Conservation (phyloP, 441 rosid genomes). For the Rhodomyrtus psidioides region DNA sequence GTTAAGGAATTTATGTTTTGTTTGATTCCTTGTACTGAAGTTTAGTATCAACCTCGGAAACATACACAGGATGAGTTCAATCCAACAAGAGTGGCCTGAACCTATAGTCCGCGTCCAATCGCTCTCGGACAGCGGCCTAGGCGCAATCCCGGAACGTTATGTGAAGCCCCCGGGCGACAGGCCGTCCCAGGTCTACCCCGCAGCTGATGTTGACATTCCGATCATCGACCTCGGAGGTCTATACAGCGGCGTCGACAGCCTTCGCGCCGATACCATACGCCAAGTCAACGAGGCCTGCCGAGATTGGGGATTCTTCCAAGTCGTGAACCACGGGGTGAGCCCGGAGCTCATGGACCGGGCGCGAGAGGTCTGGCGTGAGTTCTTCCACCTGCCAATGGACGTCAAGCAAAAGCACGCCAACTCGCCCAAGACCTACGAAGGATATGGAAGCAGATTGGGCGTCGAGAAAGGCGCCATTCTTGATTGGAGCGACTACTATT, state of each 20-base stretch:
- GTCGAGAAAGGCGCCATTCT: slow-evolving; percentile 72
- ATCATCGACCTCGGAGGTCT: slow-evolving; percentile 52
- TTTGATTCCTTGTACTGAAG: neutral
- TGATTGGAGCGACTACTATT: slow-evolving; percentile 89
- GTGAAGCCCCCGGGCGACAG: slow-evolving; percentile 48
- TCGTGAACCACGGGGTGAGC: slow-evolving; percentile 63
- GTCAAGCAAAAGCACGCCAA: slow-evolving; percentile 51
- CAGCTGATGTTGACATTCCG: slow-evolving; percentile 44
- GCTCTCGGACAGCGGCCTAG: slow-evolving; percentile 43
- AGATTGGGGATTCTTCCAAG: slow-evolving; percentile 88
- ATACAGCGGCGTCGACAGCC: slow-evolving; percentile 2
- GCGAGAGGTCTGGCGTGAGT: slow-evolving; percentile 55
- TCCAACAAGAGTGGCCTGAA: slow-evolving; percentile 63
- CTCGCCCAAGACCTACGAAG: slow-evolving; percentile 72
- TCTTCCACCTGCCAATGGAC: slow-evolving; percentile 59
- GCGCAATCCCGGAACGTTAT: slow-evolving; percentile 48
- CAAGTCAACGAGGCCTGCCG: slow-evolving; percentile 44
- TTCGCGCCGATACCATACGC: slow-evolving; percentile 6
- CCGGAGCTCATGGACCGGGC: slow-evolving; percentile 55
- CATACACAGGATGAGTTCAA: slow-evolving; percentile 2
- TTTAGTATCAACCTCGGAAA: neutral
- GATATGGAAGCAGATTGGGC: slow-evolving; percentile 79
- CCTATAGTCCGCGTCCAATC: slow-evolving; percentile 81
- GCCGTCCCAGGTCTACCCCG: slow-evolving; percentile 16
- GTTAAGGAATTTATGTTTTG: neutral